Evolutionary conservation across 2,329 filamentous ascomycete genomes (phyloP).

Genomic region (Fusarium pseudocircinatum): DNA sequence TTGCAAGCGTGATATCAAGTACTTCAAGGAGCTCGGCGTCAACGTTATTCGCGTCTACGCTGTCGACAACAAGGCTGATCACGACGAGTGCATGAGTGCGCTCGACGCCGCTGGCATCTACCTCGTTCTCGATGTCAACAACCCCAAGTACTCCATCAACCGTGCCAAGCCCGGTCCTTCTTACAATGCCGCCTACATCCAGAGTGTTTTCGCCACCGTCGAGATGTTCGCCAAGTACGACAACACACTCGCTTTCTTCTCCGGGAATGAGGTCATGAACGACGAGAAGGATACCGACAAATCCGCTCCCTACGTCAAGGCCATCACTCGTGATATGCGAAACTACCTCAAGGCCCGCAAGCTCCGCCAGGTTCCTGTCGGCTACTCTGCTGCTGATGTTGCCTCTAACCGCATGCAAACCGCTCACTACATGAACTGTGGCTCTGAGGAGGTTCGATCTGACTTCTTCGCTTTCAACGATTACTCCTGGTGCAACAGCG

Average conservation of each 20-base stretch:
- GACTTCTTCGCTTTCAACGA: slow-evolving; percentile 94
- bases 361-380: slow-evolving; percentile 75
- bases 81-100: slow-evolving; percentile 85
- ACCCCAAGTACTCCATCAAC: slow-evolving; percentile 87
- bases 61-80: slow-evolving; percentile 83
- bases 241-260: slow-evolving; percentile 90
- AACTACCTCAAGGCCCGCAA: slow-evolving; percentile 71
- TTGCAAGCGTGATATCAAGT: slow-evolving; percentile 81
- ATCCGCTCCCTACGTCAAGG: slow-evolving; percentile 79
- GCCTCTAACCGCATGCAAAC: slow-evolving; percentile 86
- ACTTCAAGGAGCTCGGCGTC: slow-evolving; percentile 87
- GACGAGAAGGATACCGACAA: slow-evolving; percentile 69
- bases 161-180: slow-evolving; percentile 77
- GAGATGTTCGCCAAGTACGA: slow-evolving; percentile 83
- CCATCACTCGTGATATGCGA: slow-evolving; percentile 79
- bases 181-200: slow-evolving; percentile 89
- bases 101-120: slow-evolving; percentile 90
- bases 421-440: slow-evolving; percentile 94
- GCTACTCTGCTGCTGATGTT: slow-evolving; percentile 83
- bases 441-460: slow-evolving; percentile 80
- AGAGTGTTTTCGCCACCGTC: slow-evolving; percentile 85
- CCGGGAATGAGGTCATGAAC: slow-evolving; percentile 84
- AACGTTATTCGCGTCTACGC: slow-evolving; percentile 95
- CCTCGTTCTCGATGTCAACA: slow-evolving; percentile 91
- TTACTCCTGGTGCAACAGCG: slow-evolving; percentile 85